Conservation (phyloP, 108 stramenopile species). For the Licmophora abbreviata region DNA sequence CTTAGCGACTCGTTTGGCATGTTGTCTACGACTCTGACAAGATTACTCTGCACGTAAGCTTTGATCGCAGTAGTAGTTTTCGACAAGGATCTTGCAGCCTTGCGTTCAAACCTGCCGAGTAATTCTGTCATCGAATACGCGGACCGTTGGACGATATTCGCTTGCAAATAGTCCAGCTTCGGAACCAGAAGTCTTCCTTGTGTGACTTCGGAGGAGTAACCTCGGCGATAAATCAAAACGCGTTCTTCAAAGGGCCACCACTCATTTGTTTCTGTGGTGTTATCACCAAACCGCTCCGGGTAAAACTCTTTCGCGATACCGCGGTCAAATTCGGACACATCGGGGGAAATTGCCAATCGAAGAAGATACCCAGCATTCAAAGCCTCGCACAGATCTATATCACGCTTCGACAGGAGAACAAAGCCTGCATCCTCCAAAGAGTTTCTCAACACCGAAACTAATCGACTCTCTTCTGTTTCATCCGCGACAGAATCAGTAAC, state of each 20-base stretch:
- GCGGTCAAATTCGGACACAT: slow-evolving; percentile 45
- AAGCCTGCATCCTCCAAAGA: slow-evolving; percentile 73
- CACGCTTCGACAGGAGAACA: slow-evolving; percentile 49
- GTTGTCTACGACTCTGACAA: too few species aligned
- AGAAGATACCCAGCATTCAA: slow-evolving; percentile 77
- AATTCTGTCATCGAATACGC: slow-evolving; percentile 13
- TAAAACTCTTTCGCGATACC: slow-evolving; percentile 49
- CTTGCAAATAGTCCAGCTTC: slow-evolving; percentile 82
- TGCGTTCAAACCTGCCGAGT: slow-evolving; percentile 3
- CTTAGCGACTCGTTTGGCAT: too few species aligned
- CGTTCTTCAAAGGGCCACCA: slow-evolving; percentile 56
- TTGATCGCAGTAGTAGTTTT: too few species aligned
- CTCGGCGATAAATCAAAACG: slow-evolving; percentile 66
- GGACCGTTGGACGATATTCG: slow-evolving; percentile 62
- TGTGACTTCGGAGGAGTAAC: slow-evolving; percentile 67
- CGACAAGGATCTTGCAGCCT: neutral
- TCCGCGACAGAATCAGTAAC: slow-evolving; percentile 1
- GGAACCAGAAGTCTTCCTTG: slow-evolving; percentile 57
- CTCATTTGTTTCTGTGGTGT: slow-evolving; percentile 5
- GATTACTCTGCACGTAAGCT: too few species aligned
- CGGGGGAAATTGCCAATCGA: slow-evolving; percentile 56
- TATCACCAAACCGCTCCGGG: slow-evolving; percentile 39
- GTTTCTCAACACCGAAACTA: slow-evolving; percentile 34
- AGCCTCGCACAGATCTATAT: slow-evolving; percentile 69
- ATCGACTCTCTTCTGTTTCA: slow-evolving; percentile 17